Evolutionary conservation across 2,329 filamentous ascomycete genomes (phyloP), one percentile per base, ranked within the genome.

Genomic region (Diaporthe sp.): DNA sequence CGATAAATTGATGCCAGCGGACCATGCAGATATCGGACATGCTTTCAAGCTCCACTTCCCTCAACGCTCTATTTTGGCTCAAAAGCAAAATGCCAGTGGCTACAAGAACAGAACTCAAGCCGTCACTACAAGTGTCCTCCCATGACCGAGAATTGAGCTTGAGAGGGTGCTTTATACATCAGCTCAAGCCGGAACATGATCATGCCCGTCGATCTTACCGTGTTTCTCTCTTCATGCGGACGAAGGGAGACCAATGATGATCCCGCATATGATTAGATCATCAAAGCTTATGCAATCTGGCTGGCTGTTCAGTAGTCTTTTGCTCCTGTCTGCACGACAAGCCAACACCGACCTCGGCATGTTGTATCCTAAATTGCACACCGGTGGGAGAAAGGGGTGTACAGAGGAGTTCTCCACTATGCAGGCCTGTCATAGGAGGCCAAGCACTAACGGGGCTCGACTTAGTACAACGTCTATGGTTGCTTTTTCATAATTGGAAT

Each of bases 401-500:
- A 25, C 12, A 19, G 17, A 50, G 28, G 22, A 35, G 19, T n/a
- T 47, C 42, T 19, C 40, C 38, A 45, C 60, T n/a, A 47, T 30
- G 40, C 40, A 22, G 17, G 38, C 60, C 19, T 33, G 17, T 64
- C 19, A 10, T 22, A 64, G 60, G 19, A 47, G 6, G 60, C 40
- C 52, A 15, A 45, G 19, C 40, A 22, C 15, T 40, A 45, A 45
- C 25, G 25, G 17, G 40, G 10, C 17, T 64, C 17, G 40, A 30
- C 40, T 13, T 12, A 8, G 52, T 55, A 25, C 9, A 30, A 30
- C 52, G 7, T 15, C 8, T 17, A 45, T 33, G 38, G 5, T n/a
- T 47, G 60, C 42, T 50, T 67, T 50, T 67, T 3, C 42, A 64
- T 66, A 19, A 12, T 30, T 67, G 45, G 13, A 38, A 67, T 25